Conservation (phyloP, 148 eudicot species). For the Silene latifolia region DNA sequence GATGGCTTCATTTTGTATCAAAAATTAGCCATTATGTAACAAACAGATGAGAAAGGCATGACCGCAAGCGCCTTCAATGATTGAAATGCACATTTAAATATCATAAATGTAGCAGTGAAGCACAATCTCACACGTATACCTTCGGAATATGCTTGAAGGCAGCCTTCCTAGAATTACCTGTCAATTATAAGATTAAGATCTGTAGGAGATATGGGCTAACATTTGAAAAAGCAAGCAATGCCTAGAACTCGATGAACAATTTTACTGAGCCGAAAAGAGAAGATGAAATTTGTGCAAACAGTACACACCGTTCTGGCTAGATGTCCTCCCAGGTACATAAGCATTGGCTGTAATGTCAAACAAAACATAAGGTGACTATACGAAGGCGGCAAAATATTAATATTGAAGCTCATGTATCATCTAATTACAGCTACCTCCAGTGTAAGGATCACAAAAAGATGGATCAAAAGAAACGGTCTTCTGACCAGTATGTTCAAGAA, state of each 20-base stretch:
- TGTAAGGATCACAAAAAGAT: constrained; percentile 89
- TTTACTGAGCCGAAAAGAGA: background rate
- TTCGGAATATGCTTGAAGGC: constrained; percentile 90
- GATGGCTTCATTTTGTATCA: background rate
- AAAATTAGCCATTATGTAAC: background rate
- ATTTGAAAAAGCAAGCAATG: background rate
- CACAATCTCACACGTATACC: constrained; percentile 37
- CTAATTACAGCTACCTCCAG: constrained; percentile 59
- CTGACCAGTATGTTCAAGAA: constrained; percentile 79
- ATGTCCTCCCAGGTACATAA: constrained; percentile 75
- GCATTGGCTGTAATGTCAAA: constrained; percentile 74
- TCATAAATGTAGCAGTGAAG: background rate
- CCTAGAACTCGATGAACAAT: constrained; percentile 11
- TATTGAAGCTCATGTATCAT: constrained; percentile 5
- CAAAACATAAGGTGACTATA: constrained; percentile 2
- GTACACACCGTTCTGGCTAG: constrained; percentile 50
- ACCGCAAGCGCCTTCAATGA: background rate
- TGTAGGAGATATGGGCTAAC: background rate
- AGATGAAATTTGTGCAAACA: constrained; percentile 8
- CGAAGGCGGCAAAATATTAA: constrained; percentile 13
- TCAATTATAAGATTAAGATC: constrained; percentile 16
- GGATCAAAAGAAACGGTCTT: constrained; percentile 62
- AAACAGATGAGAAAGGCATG: background rate
- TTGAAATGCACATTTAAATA: background rate
- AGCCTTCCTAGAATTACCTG: constrained; percentile 60